phyloP scores from a whole-genome alignment of 495 filamentous ascomycete species.

The Neurospora sp. region DNA sequence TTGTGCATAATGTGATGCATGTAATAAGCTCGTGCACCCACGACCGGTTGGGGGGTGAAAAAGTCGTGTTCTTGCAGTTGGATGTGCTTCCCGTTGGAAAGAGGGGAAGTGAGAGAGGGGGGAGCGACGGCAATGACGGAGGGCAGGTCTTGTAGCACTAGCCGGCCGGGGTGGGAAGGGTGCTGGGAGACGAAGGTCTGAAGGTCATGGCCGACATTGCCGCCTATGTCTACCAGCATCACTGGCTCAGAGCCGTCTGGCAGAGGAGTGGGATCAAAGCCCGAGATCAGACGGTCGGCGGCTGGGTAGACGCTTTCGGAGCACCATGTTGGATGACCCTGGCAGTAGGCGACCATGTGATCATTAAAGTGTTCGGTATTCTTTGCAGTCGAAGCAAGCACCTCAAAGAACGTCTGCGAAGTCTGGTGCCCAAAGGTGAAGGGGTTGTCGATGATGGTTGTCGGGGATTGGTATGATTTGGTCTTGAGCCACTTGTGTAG shows the following conservation, averaged over 20 bases:
- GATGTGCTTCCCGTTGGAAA: constrained; percentile 9
- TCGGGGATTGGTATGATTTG: constrained; percentile 16
- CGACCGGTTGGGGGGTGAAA: constrained; percentile 29
- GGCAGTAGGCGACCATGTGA: constrained; percentile 41
- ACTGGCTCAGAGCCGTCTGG: background rate
- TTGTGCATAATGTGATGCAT: constrained; percentile 38
- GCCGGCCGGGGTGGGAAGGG: constrained; percentile 29
- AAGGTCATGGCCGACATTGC: constrained; percentile 41
- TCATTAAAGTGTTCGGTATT: constrained; percentile 34
- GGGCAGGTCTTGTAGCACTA: constrained; percentile 41
- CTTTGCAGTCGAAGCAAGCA: constrained; percentile 14
- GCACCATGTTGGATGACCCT: constrained; percentile 43
- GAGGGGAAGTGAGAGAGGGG: constrained; percentile 1
- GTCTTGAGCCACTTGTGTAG: constrained; percentile 17
- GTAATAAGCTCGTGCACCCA: constrained; percentile 36
- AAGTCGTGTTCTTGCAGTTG: constrained; percentile 27
- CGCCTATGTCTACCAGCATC: constrained; percentile 47
- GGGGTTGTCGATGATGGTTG: constrained; percentile 15
- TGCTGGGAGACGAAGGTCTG: constrained; percentile 29
- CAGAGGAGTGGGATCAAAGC: constrained; percentile 10
- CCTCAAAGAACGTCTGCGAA: constrained; percentile 18
- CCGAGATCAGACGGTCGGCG: constrained; percentile 25
- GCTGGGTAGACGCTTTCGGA: constrained; percentile 38
- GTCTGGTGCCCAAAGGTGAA: constrained; percentile 23
- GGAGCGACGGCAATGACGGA: constrained; percentile 22